Evolutionary conservation across 345 rosid genomes (phyloP), one percentile per base, ranked within the genome.

Genomic region (Bruguiera gymnorhiza): DNA sequence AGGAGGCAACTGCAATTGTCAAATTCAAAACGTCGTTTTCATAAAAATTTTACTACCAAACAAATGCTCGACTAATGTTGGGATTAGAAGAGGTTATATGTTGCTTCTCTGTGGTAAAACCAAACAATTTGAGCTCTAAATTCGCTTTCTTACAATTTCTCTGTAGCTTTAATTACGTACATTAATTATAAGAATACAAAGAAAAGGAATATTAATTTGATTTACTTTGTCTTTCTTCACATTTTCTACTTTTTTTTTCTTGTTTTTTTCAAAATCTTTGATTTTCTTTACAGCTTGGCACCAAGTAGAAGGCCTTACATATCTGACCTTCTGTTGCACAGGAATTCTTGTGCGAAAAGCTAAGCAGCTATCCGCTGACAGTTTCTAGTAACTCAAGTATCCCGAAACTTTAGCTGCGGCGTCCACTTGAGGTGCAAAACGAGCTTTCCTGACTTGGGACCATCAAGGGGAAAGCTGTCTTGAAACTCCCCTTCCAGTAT

Each of bases 401-500:
- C 88, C 3, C 92, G 86, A 59, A 81, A 81, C 66, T 85, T 79
- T 8, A 86, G 82, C 76, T 86, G 90, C 5, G 92, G 87, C 23
- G 85, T 83, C 97, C 97, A 94, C 74, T 87, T 86, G 69, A 91
- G 89, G 78, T 83, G 80, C 70, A 91, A 34, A 73, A 71, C 63
- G n/a, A 94, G 74, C 80, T 72, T 87, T 29, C 99, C 97, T 1
- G 96, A 81, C 76, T 86, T 82, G 2, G 93, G 74, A 24, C 90
- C 93, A 6, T 85, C 93, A 46, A 95, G 19, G 3, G 16, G 75
- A 70, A 73, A 95, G 27, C 79, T 67, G 16, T 87, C 93, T 73
- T 87, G 86, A 65, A 79, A 56, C 62, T 95, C 91, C 36, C 97
- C 97, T 81, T 92, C 97, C 52, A 90, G 6, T 80, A 88, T 70